phyloP scores from a whole-genome alignment of 331 rosid species.

The Rhamnella rubrinervis region DNA sequence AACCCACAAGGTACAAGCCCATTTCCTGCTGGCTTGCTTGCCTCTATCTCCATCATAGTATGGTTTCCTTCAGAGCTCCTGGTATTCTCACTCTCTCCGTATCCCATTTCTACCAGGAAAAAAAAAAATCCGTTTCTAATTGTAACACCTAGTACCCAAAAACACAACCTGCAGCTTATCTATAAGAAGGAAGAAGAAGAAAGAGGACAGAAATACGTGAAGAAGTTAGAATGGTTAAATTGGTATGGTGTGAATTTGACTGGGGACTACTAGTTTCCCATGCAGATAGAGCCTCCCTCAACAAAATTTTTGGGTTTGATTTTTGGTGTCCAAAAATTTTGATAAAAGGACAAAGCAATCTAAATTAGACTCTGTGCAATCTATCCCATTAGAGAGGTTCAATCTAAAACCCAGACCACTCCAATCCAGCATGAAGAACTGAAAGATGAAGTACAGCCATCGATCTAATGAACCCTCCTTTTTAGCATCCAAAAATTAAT shows the following conservation, averaged over 20 bases:
- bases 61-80: slow-evolving; percentile 21
- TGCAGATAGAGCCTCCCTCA: slow-evolving; percentile 44
- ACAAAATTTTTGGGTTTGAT: neutral
- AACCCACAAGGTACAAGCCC: slow-evolving; percentile 38
- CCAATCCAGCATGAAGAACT: slow-evolving; percentile 17
- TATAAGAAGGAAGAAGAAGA: slow-evolving; percentile 2
- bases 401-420: slow-evolving; percentile 11
- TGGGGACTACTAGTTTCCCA: slow-evolving; percentile 31
- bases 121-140: neutral
- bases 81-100: slow-evolving; percentile 14
- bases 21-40: slow-evolving; percentile 49
- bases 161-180: neutral
- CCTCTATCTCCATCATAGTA: slow-evolving; percentile 70
- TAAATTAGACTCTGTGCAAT: neutral
- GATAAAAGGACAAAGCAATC: neutral
- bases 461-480: neutral
- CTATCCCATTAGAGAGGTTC: neutral
- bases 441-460: neutral
- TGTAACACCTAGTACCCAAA: neutral
- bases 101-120: neutral
- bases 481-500: slow-evolving; percentile 38
- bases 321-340: slow-evolving; percentile 18
- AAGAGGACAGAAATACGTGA: slow-evolving; percentile 38
- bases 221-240: slow-evolving; percentile 29
- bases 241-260: slow-evolving; percentile 51